A percentile compares a stretch with the other conserved stretches of the same genome.
Conservation (phyloP, 257 asterid species). For the Mentha longifolia region DNA sequence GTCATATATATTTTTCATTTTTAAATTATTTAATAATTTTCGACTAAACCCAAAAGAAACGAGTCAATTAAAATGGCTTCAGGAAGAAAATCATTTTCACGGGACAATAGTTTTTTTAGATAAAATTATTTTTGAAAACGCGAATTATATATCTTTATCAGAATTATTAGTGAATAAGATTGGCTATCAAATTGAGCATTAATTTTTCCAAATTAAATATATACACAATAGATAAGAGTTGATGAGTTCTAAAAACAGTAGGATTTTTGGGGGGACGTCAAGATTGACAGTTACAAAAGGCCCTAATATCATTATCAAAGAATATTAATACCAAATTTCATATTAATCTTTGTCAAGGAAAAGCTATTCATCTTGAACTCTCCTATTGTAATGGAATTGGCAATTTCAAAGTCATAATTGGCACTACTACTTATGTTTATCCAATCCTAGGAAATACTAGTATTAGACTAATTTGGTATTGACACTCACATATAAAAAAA, state of each 20-base stretch:
- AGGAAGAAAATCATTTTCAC: not conserved
- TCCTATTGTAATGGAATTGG: slow-evolving; percentile 31
- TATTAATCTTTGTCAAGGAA: slow-evolving; percentile 20
- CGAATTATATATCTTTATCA: not conserved
- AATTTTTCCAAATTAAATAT: not conserved
- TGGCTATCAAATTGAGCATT: not conserved
- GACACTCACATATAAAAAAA: too few species aligned
- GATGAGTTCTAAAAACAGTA: not conserved
- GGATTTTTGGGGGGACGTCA: slow-evolving; percentile 3
- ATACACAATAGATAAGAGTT: not conserved
- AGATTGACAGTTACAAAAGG: slow-evolving; percentile 7
- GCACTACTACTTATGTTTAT: slow-evolving; percentile 33
- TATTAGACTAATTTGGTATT: not conserved
- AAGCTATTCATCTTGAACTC: slow-evolving; percentile 30
- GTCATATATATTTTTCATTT: too few species aligned
- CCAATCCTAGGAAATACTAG: slow-evolving; percentile 19
- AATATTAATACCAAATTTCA: slow-evolving; percentile 21
- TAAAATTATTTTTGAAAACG: too few species aligned
- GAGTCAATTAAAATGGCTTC: too few species aligned
- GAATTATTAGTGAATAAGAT: too few species aligned
- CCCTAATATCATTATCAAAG: slow-evolving; percentile 3
- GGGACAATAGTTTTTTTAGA: not conserved
- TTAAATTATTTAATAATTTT: too few species aligned
- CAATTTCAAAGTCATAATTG: slow-evolving; percentile 33
- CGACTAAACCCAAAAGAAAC: too few species aligned